Percentiles rank a stretch among this genome's conserved stretches.
These are phyloP conservation scores for Rhodomyrtus tomentosa DNA, from an alignment of 345 rosid genomes.

Conservation along the genomic window DNA sequence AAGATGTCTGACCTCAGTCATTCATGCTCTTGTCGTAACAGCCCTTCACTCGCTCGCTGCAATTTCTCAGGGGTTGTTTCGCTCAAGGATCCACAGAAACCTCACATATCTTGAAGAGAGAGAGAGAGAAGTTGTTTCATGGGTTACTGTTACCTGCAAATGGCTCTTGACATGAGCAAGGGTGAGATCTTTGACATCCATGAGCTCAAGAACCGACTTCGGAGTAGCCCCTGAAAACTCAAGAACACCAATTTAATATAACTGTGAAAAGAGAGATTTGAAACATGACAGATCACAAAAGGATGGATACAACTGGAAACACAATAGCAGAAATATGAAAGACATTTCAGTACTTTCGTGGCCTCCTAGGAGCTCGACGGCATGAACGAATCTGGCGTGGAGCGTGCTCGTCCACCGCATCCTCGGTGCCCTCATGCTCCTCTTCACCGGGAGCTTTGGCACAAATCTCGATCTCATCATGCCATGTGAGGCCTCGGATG, in stretches of 20 bases:
- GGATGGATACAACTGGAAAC: neutral
- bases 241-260: neutral
- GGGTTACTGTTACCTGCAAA: slow-evolving; percentile 48
- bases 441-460: slow-evolving; percentile 49
- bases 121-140: neutral
- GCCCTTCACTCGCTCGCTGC: slow-evolving; percentile 21
- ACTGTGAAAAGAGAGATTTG: neutral
- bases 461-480: slow-evolving; percentile 64
- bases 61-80: slow-evolving; percentile 27
- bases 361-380: slow-evolving; percentile 90
- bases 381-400: slow-evolving; percentile 76
- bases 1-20: slow-evolving; percentile 8
- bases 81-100: neutral
- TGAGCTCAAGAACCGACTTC: slow-evolving; percentile 80
- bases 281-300: neutral
- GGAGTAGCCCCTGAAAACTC: slow-evolving; percentile 71
- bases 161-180: slow-evolving; percentile 90
- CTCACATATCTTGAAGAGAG: neutral
- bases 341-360: slow-evolving; percentile 55
- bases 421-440: slow-evolving; percentile 89
- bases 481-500: slow-evolving; percentile 18
- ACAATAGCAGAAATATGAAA: neutral
- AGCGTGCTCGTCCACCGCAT: slow-evolving; percentile 93
- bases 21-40: slow-evolving; percentile 9
- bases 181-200: slow-evolving; percentile 88